phyloP scores from a whole-genome alignment of 1,139 yeast species.

The Lodderomyces beijingensis region DNA sequence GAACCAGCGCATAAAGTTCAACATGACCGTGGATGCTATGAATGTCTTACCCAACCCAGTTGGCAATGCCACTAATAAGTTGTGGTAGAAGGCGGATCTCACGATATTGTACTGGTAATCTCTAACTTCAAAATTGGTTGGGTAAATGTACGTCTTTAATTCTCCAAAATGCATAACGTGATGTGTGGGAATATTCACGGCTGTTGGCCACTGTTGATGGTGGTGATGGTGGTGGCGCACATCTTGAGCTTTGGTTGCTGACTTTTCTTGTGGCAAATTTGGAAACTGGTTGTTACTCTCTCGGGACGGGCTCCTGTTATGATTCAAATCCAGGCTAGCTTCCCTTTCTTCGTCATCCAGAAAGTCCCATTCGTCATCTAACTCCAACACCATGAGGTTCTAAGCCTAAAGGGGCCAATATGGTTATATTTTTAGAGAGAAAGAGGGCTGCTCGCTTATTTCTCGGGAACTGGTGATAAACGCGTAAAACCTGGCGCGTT shows the following conservation, averaged over 20 bases:
- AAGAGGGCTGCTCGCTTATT: no score
- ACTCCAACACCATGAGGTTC: no score
- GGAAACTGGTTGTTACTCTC: no score
- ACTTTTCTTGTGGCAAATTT: background rate
- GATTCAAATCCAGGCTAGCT: no score
- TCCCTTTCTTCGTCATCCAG: background rate
- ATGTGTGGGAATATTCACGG: conserved; percentile 34
- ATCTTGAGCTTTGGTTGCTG: no score
- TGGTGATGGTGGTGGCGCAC: conserved; percentile 2
- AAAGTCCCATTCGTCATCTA: background rate
- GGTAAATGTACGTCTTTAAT: conserved; percentile 62
- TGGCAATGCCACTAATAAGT: conserved; percentile 85
- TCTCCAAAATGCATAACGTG: conserved; percentile 44
- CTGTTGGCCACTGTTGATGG: conserved; percentile 3
- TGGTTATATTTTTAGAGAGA: no score
- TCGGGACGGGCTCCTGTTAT: no score
- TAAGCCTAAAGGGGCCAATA: no score
- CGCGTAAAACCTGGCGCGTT: no score
- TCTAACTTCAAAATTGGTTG: conserved; percentile 77
- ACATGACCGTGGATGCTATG: conserved; percentile 90
- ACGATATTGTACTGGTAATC: conserved; percentile 88
- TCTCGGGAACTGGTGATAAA: no score
- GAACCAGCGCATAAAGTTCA: conserved; percentile 86
- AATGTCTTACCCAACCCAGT: conserved; percentile 98
- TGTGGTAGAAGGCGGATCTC: conserved; percentile 63